phyloP scores from a whole-genome alignment of 257 asterid genomes.

The Osmanthus fragrans region DNA sequence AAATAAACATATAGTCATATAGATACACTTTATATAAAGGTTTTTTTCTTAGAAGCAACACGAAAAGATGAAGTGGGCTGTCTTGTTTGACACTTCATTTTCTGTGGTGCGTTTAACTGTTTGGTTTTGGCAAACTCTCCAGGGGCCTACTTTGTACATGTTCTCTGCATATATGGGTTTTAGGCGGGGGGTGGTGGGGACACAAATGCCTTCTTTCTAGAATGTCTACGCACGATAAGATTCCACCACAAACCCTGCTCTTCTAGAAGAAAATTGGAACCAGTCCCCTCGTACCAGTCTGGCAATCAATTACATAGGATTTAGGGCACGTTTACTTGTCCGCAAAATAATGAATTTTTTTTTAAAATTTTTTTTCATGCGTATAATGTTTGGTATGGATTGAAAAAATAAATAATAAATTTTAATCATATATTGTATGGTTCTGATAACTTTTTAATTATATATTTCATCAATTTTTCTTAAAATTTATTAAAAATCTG shows the following conservation, averaged over 20 bases:
- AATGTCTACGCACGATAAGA: background rate
- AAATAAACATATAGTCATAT: background rate
- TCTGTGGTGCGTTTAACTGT: slow-evolving; percentile 25
- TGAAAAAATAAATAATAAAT: too few species aligned
- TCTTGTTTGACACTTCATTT: slow-evolving; percentile 42
- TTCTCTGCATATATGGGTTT: too few species aligned
- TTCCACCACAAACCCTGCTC: slow-evolving; percentile 7
- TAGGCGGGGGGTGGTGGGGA: background rate
- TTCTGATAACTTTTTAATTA: too few species aligned
- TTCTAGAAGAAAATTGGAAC: slow-evolving; percentile 28
- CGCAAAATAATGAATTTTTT: too few species aligned
- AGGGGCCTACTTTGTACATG: slow-evolving; percentile 1
- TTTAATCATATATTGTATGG: too few species aligned
- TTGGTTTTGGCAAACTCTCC: slow-evolving; percentile 24
- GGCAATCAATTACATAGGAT: background rate
- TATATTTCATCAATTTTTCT: too few species aligned
- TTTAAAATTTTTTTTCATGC: too few species aligned
- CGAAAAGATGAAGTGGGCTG: slow-evolving; percentile 39
- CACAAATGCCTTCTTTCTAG: slow-evolving; percentile 21
- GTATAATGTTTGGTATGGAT: too few species aligned
- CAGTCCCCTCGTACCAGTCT: background rate
- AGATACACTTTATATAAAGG: background rate
- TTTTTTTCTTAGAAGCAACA: slow-evolving; percentile 5
- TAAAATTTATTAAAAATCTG: too few species aligned
- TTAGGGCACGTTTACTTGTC: background rate